Conservation (phyloP, 2,329 filamentous ascomycete genomes). For the Fusarium albosuccineum region DNA sequence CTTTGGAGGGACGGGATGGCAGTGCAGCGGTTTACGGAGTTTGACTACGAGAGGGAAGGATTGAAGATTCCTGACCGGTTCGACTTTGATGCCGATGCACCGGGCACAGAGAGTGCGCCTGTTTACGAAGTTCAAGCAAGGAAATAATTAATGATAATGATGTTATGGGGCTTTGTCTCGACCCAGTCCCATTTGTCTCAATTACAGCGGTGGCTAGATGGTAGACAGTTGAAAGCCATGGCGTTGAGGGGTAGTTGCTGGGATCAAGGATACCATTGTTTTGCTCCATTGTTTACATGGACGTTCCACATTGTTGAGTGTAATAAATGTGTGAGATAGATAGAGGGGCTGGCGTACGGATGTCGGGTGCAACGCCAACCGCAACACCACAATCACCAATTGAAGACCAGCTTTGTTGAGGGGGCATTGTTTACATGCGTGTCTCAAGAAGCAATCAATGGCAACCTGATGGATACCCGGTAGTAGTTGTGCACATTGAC, state of each 20-base stretch:
- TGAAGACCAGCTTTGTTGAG: not conserved
- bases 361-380: constrained; percentile 13
- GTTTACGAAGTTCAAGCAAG: constrained; percentile 20
- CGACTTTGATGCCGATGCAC: constrained; percentile 43
- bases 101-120: constrained; percentile 27
- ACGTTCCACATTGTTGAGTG: constrained; percentile 19
- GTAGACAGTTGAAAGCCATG: constrained; percentile 10
- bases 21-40: constrained; percentile 36
- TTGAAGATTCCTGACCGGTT: constrained; percentile 47
- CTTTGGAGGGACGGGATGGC: constrained; percentile 47
- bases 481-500: constrained; percentile 22
- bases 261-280: constrained; percentile 30
- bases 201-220: constrained; percentile 3
- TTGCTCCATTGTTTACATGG: constrained; percentile 36
- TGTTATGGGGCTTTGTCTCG: constrained; percentile 18
- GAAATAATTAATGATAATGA: constrained; percentile 17
- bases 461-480: constrained; percentile 29
- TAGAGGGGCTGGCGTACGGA: constrained; percentile 20
- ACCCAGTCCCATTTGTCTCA: constrained; percentile 14
- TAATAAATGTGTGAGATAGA: not conserved
- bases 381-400: constrained; percentile 28
- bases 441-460: constrained; percentile 9
- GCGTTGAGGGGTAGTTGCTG: constrained; percentile 25
- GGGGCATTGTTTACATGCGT: constrained; percentile 36
- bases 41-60: constrained; percentile 42